Percentiles rank a stretch among this genome's conserved stretches.
Conservation (phyloP, 1,139 yeast species). For the Zygoascus meyerae region DNA sequence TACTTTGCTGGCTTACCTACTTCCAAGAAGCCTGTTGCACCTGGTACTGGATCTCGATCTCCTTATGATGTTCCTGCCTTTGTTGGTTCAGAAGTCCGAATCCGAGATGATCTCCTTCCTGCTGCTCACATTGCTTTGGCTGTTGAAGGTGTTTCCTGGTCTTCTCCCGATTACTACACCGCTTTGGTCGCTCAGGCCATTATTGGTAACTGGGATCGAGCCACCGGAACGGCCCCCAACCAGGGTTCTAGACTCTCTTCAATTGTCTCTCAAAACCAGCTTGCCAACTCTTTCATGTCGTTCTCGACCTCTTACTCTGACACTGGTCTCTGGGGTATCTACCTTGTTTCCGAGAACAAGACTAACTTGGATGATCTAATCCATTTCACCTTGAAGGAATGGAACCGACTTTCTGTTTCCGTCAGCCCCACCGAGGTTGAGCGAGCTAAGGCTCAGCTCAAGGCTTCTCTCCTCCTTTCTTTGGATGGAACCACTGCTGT, state of each 20-base stretch:
- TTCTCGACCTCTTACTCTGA: slow-evolving; percentile 96
- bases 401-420: slow-evolving; percentile 80
- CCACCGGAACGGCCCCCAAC: slow-evolving; percentile 79
- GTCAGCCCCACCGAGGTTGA: slow-evolving; percentile 84
- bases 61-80: slow-evolving; percentile 60
- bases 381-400: slow-evolving; percentile 74
- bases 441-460: slow-evolving; percentile 88
- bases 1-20: slow-evolving; percentile 71
- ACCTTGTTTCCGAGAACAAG: slow-evolving; percentile 75
- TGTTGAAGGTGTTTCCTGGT: slow-evolving; percentile 98
- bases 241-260: slow-evolving; percentile 84
- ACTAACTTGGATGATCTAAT: slow-evolving; percentile 60
- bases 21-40: slow-evolving; percentile 57
- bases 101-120: slow-evolving; percentile 78
- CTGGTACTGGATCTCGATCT: slow-evolving; percentile 66
- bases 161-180: slow-evolving; percentile 89
- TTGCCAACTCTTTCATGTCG: slow-evolving; percentile 93
- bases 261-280: slow-evolving; percentile 63
- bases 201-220: slow-evolving; percentile 96
- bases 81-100: slow-evolving; percentile 78
- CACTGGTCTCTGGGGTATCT: slow-evolving; percentile 96
- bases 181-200: slow-evolving; percentile 96
- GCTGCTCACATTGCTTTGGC: slow-evolving; percentile 90
- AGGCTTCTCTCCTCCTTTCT: slow-evolving; percentile 83
- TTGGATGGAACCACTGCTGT: slow-evolving; percentile 93